Evolutionary conservation across 495 filamentous ascomycete species (phyloP), one percentile per base, ranked within the genome.

Genomic region (Penicillium chermesinum): DNA sequence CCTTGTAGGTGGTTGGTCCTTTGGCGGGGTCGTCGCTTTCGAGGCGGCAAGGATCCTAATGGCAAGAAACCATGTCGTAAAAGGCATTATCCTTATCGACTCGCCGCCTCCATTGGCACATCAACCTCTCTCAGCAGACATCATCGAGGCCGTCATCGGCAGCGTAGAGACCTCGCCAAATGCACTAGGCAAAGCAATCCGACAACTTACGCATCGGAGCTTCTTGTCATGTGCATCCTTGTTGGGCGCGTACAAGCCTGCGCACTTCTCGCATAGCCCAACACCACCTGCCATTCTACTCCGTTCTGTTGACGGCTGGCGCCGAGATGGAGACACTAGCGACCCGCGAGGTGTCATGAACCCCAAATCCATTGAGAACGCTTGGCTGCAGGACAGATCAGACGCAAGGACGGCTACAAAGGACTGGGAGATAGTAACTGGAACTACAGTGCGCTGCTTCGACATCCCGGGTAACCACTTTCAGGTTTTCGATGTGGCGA

Each of bases 391-490:
- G 41, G 41, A 43, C 20, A 17, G 41, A 0, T 30, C 21, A 5
- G 41, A 43, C 18, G 7, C 21, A 5, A 43, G 20, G 14, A 43
- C 14, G 10, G 16, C 41, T 43, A 30, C 14, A 12, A 25, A 43
- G 20, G 41, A 21, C 2, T 43, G 41, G 41, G 21, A 43, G 21
- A 30, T 14, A 9, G 15, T 43, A 14, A 43, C 41, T 20, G 20
- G 20, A 25, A 14, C 41, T 14, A 43, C 1, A 21, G 12, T 43
- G 25, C 41, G 15, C 16, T 43, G n/a, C 14, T 8, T 32, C 15
- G 41, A 43, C 14, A 43, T 43, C 13, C 41, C 41, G 9, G 41
- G 41, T 15, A 17, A 43, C 22, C 41, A 43, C 20, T 43, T 43
- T 25, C 41, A 43, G 22, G 41, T 33, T 4, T 43, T 43, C 21